phyloP scores from a whole-genome alignment of 169 alveolate species.

The Fabrea salina region DNA sequence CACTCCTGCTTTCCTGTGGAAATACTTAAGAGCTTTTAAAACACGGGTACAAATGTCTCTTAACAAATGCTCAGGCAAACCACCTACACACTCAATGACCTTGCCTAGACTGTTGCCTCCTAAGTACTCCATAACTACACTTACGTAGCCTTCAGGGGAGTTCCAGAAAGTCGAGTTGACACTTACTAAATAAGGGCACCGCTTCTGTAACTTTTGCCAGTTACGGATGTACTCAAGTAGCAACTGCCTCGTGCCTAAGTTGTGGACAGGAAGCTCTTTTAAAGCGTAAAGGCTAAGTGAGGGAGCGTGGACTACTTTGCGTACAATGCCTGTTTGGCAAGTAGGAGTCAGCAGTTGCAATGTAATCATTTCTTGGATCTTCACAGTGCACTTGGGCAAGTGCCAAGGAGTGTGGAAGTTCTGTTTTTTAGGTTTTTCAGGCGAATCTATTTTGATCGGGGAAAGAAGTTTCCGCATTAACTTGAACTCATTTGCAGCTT shows the following conservation, averaged over 20 bases:
- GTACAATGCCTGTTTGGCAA: constrained; percentile 39
- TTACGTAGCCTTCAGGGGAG: constrained; percentile 58
- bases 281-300: constrained; percentile 43
- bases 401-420: not conserved
- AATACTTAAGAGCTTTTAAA: constrained; percentile 23
- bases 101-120: constrained; percentile 40
- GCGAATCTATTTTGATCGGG: not conserved
- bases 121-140: constrained; percentile 45
- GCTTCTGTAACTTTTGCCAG: constrained; percentile 42
- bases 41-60: constrained; percentile 26
- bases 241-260: constrained; percentile 25
- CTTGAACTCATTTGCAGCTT: constrained; percentile 9
- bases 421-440: not conserved
- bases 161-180: constrained; percentile 49
- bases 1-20: constrained; percentile 32
- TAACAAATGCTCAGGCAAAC: constrained; percentile 43
- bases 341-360: constrained; percentile 35
- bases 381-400: constrained; percentile 5
- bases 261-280: constrained; percentile 42
- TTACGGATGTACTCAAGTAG: constrained; percentile 40
- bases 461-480: not conserved
- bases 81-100: constrained; percentile 43
- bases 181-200: constrained; percentile 30
- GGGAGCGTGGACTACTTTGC: constrained; percentile 57
- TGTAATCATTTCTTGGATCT: constrained; percentile 58